Conservation (phyloP, 2,329 filamentous ascomycete genomes). For the Phyllosticta citriasiana region DNA sequence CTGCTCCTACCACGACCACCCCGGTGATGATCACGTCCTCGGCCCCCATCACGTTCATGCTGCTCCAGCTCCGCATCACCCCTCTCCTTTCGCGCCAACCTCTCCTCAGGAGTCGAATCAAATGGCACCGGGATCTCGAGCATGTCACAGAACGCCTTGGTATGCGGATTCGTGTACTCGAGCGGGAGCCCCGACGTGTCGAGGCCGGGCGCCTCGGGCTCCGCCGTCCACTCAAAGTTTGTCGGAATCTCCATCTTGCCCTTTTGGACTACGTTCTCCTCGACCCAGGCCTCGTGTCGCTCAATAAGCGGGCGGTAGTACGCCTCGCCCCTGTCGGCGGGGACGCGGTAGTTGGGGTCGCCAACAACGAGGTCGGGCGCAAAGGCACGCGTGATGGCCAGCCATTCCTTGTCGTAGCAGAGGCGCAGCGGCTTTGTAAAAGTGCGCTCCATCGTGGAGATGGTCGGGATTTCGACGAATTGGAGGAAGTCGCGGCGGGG, state of each 20-base stretch:
- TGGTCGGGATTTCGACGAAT: slow-evolving; percentile 44
- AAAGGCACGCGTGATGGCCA: slow-evolving; percentile 83
- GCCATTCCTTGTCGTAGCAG: slow-evolving; percentile 87
- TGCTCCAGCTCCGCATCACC: slow-evolving; percentile 40
- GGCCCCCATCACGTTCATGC: slow-evolving; percentile 11
- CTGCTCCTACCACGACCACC: slow-evolving; percentile 16
- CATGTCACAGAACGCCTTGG: slow-evolving; percentile 67
- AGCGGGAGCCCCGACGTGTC: slow-evolving; percentile 53
- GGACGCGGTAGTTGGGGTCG: slow-evolving; percentile 42
- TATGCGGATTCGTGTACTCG: slow-evolving; percentile 85
- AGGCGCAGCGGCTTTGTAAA: slow-evolving; percentile 47
- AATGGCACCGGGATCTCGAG: slow-evolving; percentile 69
- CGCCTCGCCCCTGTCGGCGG: slow-evolving; percentile 56
- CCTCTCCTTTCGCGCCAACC: slow-evolving; percentile 44
- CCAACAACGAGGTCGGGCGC: slow-evolving; percentile 47
- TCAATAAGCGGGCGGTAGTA: slow-evolving; percentile 60
- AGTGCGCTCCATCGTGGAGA: slow-evolving; percentile 30
- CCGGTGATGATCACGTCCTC: slow-evolving; percentile 13
- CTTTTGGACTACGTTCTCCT: slow-evolving; percentile 57
- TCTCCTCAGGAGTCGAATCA: slow-evolving; percentile 62
- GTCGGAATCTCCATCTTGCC: slow-evolving; percentile 60
- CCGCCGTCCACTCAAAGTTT: slow-evolving; percentile 68
- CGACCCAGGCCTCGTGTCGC: slow-evolving; percentile 66
- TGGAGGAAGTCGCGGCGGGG: slow-evolving; percentile 74
- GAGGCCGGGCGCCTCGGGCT: slow-evolving; percentile 38